Evolutionary conservation across 2,329 filamentous ascomycete species (phyloP).

Genomic region (Curvularia eragrostidis): DNA sequence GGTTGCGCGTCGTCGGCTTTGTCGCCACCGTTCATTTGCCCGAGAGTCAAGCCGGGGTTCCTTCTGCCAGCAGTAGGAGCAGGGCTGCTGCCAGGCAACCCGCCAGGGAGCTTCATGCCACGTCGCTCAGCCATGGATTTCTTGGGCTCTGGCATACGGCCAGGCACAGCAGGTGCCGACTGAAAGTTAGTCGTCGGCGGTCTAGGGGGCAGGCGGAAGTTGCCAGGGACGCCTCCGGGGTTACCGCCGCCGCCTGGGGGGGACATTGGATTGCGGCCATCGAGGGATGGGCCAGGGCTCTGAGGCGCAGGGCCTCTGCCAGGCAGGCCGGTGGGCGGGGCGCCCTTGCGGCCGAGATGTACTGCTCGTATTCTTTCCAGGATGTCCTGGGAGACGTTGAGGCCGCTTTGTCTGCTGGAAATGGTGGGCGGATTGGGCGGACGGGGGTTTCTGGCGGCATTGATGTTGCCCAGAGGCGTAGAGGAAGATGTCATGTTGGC

Average conservation of each 20-base stretch:
- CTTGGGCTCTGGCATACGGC: slow-evolving; percentile 58
- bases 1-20: slow-evolving; percentile 28
- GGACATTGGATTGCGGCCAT: slow-evolving; percentile 31
- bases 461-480: slow-evolving; percentile 80
- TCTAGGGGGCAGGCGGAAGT: slow-evolving; percentile 54
- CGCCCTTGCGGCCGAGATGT: slow-evolving; percentile 68
- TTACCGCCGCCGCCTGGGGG: slow-evolving; percentile 30
- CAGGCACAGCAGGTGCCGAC: slow-evolving; percentile 57
- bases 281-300: slow-evolving; percentile 34
- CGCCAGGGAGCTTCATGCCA: slow-evolving; percentile 67
- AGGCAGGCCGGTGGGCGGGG: slow-evolving; percentile 50
- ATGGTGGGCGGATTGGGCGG: slow-evolving; percentile 50
- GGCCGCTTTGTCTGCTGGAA: slow-evolving; percentile 57
- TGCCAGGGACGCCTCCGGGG: slow-evolving; percentile 52
- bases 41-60: slow-evolving; percentile 53
- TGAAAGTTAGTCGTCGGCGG: slow-evolving; percentile 53
- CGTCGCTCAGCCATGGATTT: slow-evolving; percentile 72
- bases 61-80: slow-evolving; percentile 48
- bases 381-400: slow-evolving; percentile 66
- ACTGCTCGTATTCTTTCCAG: slow-evolving; percentile 74
- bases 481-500: slow-evolving; percentile 77
- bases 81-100: slow-evolving; percentile 62
- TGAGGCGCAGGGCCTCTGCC: slow-evolving; percentile 36
- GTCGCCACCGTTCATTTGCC: slow-evolving; percentile 51
- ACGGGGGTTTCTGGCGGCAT: slow-evolving; percentile 66